Evolutionary conservation across 495 filamentous ascomycete genomes (phyloP).

Genomic region (Margaritispora aquatica): DNA sequence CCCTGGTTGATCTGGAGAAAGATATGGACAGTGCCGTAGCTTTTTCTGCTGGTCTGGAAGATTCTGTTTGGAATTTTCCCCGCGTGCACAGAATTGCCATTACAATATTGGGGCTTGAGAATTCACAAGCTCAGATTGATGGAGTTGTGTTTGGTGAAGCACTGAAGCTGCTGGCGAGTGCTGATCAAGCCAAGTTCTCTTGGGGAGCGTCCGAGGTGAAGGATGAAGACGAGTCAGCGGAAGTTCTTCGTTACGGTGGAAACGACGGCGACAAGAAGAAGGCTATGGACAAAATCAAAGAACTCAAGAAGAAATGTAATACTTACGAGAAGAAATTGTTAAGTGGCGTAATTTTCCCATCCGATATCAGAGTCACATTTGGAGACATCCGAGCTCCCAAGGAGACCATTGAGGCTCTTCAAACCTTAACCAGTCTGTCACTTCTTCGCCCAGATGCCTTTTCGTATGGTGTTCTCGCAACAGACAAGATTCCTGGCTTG

Average conservation of each 20-base stretch:
- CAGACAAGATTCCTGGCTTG: slow-evolving; percentile 82
- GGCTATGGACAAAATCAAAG: slow-evolving; percentile 16
- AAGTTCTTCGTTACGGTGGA: background rate
- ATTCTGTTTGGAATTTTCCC: slow-evolving; percentile 52
- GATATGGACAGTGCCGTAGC: slow-evolving; percentile 21
- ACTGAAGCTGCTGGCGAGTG: slow-evolving; percentile 35
- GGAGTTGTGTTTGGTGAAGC: slow-evolving; percentile 24
- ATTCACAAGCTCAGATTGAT: slow-evolving; percentile 7
- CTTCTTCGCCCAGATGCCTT: slow-evolving; percentile 90
- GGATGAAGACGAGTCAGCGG: slow-evolving; percentile 22
- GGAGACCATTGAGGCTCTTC: slow-evolving; percentile 82
- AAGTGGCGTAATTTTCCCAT: slow-evolving; percentile 71
- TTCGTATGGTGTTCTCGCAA: slow-evolving; percentile 88
- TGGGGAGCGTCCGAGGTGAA: slow-evolving; percentile 33
- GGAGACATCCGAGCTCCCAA: slow-evolving; percentile 71
- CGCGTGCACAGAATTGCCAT: slow-evolving; percentile 57
- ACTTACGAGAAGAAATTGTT: slow-evolving; percentile 77
- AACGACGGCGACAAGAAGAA: slow-evolving; percentile 8
- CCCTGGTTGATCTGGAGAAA: slow-evolving; percentile 22
- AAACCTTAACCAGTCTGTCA: slow-evolving; percentile 83
- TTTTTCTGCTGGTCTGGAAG: slow-evolving; percentile 34
- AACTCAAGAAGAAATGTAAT: slow-evolving; percentile 42
- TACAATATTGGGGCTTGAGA: slow-evolving; percentile 45
- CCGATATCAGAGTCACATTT: slow-evolving; percentile 81
- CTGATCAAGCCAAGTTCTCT: slow-evolving; percentile 37